Percentiles rank a stretch among this genome's conserved stretches.
Evolutionary conservation across 768 basidiomycete species (phyloP).

Genomic region (Psilocybe cubensis): DNA sequence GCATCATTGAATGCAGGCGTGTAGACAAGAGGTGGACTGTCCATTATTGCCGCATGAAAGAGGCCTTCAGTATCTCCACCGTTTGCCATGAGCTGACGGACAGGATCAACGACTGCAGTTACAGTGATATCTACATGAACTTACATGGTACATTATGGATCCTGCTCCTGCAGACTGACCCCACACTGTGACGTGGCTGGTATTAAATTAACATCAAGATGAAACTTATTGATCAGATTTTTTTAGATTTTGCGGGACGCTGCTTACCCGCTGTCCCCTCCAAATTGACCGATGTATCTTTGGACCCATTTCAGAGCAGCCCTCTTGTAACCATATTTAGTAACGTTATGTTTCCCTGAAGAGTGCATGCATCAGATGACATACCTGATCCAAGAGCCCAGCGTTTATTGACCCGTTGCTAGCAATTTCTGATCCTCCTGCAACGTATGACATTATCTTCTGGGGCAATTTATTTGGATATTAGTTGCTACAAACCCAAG

Average conservation of each 20-base stretch:
- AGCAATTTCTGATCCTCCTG: slow-evolving; percentile 37
- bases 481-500: slow-evolving; percentile 32
- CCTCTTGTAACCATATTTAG: slow-evolving; percentile 22
- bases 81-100: slow-evolving; percentile 36
- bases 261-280: slow-evolving; percentile 37
- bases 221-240: not conserved
- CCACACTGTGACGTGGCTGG: slow-evolving; percentile 45
- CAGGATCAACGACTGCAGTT: not conserved
- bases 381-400: slow-evolving; percentile 44
- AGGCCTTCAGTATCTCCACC: slow-evolving; percentile 29
- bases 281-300: slow-evolving; percentile 37
- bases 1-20: slow-evolving; percentile 33
- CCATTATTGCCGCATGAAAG: slow-evolving; percentile 44
- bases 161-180: slow-evolving; percentile 47
- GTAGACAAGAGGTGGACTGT: slow-evolving; percentile 41
- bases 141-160: slow-evolving; percentile 44
- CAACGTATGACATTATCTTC: not conserved
- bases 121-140: not conserved
- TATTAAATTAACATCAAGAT: not conserved
- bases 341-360: too few species aligned
- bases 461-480: not conserved
- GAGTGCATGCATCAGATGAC: too few species aligned
- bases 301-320: slow-evolving; percentile 42
- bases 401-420: slow-evolving; percentile 38
- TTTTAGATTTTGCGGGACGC: not conserved